Base-by-base conservation (phyloP, 2,329 filamentous ascomycete genomes). In the Aureobasidium sp. region DNA sequence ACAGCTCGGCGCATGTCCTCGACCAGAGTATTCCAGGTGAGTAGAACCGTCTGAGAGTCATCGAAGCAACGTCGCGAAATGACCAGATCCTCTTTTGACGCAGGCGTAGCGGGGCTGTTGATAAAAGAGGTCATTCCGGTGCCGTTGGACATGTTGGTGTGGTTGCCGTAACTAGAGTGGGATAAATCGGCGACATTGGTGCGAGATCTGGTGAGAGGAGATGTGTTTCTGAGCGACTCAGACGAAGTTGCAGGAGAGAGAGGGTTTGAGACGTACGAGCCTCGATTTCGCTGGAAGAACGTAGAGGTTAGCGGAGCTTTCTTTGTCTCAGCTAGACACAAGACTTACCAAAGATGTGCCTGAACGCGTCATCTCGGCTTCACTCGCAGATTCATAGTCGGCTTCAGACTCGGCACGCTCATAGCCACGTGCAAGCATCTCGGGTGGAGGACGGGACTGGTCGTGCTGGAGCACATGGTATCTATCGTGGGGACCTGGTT, bases 1-100 rank as follows among this genome's bases (percentile, higher is more conserved):
- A 99, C 88, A 1, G 93, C 90, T 67, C 85, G 84, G 69, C 90
- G 91, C 90, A 97, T 97, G 71, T 96, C 96, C 63, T 92, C 87
- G 6, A 97, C 87, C 60, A 99, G 84, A 23, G 88, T 82, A 69
- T 88, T 90, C 94, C 94, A 99, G 12, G 91, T 95, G 52, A 96
- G 79, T 7, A 90, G 87, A 10, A 89, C 83, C 3, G 87, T 86
- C 53, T 86, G 84, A n/a, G 87, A 87, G 72, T 97, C 91, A 68
- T 97, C 92, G 70, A 96, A 94, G 76, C 96, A 96, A 56, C 89
- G 91, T 63, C 87, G 86, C 37, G 91, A 89, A 63, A 91, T 84
- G 47, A 77, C 75, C 36, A 79, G 77, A 55, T 20, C 61, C 12
- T 60, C 63, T 34, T 62, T 62, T 15, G 53, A 70, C 7, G 78